phyloP scores from a whole-genome alignment of 768 basidiomycete genomes.

The Lactifluus hygrophoroides region DNA sequence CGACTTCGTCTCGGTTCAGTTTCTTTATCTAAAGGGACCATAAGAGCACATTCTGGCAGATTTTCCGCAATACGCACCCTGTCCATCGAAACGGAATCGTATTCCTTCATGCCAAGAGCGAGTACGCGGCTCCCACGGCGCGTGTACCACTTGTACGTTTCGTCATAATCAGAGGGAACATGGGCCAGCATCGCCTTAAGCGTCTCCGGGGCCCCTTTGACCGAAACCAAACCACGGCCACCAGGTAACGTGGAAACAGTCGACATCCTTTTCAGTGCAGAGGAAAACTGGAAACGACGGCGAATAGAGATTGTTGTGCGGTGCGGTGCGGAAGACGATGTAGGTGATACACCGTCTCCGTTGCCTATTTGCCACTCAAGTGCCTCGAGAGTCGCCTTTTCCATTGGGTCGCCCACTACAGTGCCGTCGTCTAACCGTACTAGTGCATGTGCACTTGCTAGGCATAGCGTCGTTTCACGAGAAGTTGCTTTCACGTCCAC shows the following conservation, averaged over 20 bases:
- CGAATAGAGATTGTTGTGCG: conserved; percentile 62
- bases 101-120: conserved; percentile 82
- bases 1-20: conserved; percentile 71
- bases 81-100: conserved; percentile 59
- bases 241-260: conserved; percentile 67
- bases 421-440: conserved; percentile 92
- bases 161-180: conserved; percentile 79
- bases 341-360: conserved; percentile 65
- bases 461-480: conserved; percentile 73
- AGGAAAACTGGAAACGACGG: conserved; percentile 96
- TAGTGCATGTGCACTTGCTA: conserved; percentile 92
- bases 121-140: conserved; percentile 89
- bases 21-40: conserved; percentile 64
- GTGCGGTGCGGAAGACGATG: conserved; percentile 41
- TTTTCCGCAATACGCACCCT: conserved; percentile 42
- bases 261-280: conserved; percentile 95
- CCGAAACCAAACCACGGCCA: conserved; percentile 54
- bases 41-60: neutral
- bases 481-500: conserved; percentile 70
- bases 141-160: conserved; percentile 92
- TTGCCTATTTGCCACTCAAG: conserved; percentile 60
- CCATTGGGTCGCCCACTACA: conserved; percentile 97
- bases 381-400: conserved; percentile 89
- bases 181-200: conserved; percentile 75
- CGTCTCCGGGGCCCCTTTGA: conserved; percentile 97